Evolutionary conservation across 805 yeast species (phyloP).

Genomic region (Candida ipomoeae): DNA sequence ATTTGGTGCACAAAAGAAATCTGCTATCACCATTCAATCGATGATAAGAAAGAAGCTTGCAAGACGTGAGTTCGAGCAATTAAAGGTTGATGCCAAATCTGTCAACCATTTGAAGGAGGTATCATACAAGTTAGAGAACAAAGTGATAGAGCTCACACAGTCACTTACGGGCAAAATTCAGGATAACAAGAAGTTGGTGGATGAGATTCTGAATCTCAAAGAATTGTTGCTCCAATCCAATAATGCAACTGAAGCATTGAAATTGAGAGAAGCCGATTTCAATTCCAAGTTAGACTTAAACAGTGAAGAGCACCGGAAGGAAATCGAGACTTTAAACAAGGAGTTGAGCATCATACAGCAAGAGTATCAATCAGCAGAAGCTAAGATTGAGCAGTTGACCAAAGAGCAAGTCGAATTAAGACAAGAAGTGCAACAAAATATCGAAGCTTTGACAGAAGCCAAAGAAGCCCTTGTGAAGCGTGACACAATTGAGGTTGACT

Average conservation of each 20-base stretch:
- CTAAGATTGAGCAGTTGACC: slow-evolving; percentile 56
- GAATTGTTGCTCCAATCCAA: slow-evolving; percentile 50
- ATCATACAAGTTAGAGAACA: slow-evolving; percentile 89
- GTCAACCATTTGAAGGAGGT: slow-evolving; percentile 87
- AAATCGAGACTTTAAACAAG: slow-evolving; percentile 46
- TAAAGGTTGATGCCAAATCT: slow-evolving; percentile 87
- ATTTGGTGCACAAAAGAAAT: slow-evolving; percentile 43
- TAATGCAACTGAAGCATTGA: slow-evolving; percentile 49
- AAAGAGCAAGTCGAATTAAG: slow-evolving; percentile 59
- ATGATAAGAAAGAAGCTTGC: slow-evolving; percentile 76
- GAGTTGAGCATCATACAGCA: slow-evolving; percentile 53
- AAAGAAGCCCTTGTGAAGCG: slow-evolving; percentile 55
- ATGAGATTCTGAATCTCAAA: slow-evolving; percentile 50
- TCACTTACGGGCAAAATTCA: slow-evolving; percentile 71
- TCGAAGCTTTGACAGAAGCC: slow-evolving; percentile 59
- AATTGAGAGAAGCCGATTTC: slow-evolving; percentile 52
- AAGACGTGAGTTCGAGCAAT: slow-evolving; percentile 50
- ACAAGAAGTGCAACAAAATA: slow-evolving; percentile 56
- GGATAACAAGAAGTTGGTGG: slow-evolving; percentile 70
- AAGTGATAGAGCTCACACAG: slow-evolving; percentile 94
- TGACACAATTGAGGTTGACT: slow-evolving; percentile 61
- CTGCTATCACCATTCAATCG: slow-evolving; percentile 72
- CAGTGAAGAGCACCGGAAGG: slow-evolving; percentile 45
- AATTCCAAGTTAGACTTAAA: slow-evolving; percentile 43
- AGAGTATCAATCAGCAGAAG: slow-evolving; percentile 55